Percentiles rank a stretch among this genome's conserved stretches.
These are phyloP conservation scores for Mentha longifolia DNA, from an alignment of 257 asterid genomes.

Conservation along the genomic window DNA sequence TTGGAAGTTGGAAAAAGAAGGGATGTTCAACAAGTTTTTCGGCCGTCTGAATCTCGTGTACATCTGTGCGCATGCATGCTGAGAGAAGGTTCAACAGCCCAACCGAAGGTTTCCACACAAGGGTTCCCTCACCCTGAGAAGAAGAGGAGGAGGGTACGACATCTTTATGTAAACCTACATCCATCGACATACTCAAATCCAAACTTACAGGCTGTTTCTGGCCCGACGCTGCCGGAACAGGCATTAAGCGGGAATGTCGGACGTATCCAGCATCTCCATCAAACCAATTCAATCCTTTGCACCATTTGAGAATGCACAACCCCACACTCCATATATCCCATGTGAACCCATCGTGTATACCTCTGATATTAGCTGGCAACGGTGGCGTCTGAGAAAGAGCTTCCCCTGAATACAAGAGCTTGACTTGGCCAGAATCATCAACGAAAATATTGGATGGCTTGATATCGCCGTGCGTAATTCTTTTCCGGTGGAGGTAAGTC, in stretches of 20 bases:
- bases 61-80: slow-evolving; percentile 37
- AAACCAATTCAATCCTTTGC: slow-evolving; percentile 12
- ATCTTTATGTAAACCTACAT: neutral
- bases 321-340: slow-evolving; percentile 49
- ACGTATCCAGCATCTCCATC: neutral
- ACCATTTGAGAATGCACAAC: slow-evolving; percentile 32
- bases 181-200: neutral
- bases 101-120: slow-evolving; percentile 16
- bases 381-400: neutral
- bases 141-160: neutral
- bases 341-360: slow-evolving; percentile 34
- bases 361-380: slow-evolving; percentile 1
- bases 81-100: slow-evolving; percentile 30
- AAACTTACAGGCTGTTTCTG: neutral
- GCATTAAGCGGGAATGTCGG: no score
- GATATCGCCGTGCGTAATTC: slow-evolving; percentile 33
- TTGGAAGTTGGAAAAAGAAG: slow-evolving; percentile 9
- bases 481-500: slow-evolving; percentile 34
- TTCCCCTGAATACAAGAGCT: slow-evolving; percentile 38
- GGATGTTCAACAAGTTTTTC: slow-evolving; percentile 32
- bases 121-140: neutral
- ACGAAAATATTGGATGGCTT: slow-evolving; percentile 33
- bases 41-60: slow-evolving; percentile 25
- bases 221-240: neutral
- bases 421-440: slow-evolving; percentile 18